Conservation (phyloP, 257 asterid genomes). For the Salvia hispanica region DNA sequence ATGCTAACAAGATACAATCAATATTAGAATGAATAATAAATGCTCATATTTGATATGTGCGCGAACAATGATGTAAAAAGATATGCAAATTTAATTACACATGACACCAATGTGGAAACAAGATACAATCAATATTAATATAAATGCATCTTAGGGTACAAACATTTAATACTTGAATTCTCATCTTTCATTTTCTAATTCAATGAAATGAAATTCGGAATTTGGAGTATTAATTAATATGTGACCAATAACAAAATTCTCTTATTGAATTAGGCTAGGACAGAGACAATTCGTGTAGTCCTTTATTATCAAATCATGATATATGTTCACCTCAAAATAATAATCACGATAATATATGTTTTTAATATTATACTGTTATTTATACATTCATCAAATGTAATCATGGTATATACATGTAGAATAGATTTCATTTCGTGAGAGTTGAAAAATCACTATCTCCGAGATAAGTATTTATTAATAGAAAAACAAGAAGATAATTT, state of each 20-base stretch:
- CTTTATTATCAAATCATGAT: too few relatives aligned
- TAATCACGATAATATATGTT: too few relatives aligned
- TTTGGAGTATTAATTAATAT: neutral
- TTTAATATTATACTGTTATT: too few relatives aligned
- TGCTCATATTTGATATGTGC: neutral
- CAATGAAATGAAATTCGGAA: neutral
- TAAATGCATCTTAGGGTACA: conserved; percentile 9
- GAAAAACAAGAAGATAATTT: too few relatives aligned
- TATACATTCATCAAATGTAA: too few relatives aligned
- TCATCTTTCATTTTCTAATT: neutral
- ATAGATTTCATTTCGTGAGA: too few relatives aligned
- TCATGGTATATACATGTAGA: too few relatives aligned
- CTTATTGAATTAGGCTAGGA: neutral
- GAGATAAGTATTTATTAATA: too few relatives aligned
- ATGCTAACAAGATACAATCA: too few relatives aligned
- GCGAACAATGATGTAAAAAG: neutral
- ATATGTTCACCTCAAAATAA: too few relatives aligned
- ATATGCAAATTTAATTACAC: neutral
- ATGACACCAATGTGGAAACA: neutral
- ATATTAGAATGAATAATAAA: neutral
- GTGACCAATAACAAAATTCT: neutral
- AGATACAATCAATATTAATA: neutral
- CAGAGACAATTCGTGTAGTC: neutral
- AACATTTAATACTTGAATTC: neutral
- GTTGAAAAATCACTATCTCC: too few relatives aligned